These are phyloP conservation scores for Pulveroboletus ravenelii DNA, from an alignment of 768 basidiomycete species.

Conservation along the genomic window DNA sequence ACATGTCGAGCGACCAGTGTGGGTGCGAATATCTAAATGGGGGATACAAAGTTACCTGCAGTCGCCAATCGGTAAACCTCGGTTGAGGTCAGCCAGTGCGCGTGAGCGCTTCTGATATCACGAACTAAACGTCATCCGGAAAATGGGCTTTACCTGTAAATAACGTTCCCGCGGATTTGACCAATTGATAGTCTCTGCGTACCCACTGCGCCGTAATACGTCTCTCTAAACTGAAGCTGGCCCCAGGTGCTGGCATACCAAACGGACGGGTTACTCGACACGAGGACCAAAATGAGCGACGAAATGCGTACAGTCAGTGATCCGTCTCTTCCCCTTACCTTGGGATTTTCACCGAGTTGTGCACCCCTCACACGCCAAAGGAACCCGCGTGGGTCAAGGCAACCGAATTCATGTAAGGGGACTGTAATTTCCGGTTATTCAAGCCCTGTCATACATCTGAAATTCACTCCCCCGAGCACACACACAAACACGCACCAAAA, in stretches of 20 bases:
- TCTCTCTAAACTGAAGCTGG: constrained; percentile 4
- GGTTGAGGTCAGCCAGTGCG: neutral
- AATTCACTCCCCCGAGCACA: constrained; percentile 6
- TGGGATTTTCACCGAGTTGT: constrained; percentile 3
- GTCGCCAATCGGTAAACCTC: constrained; percentile 5
- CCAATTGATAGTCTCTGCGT: constrained; percentile 5
- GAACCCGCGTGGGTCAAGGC: constrained; percentile 18
- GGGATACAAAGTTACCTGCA: constrained; percentile 5
- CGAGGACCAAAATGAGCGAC: neutral
- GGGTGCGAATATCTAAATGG: neutral
- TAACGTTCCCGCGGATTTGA: constrained; percentile 22
- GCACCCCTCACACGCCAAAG: constrained; percentile 11
- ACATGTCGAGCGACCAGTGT: neutral
- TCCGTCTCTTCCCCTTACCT: neutral
- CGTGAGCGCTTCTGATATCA: neutral
- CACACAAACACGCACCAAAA: constrained; percentile 13
- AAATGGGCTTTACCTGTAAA: constrained; percentile 7
- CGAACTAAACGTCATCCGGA: constrained; percentile 1
- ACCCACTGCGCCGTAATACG: constrained; percentile 4
- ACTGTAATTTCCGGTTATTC: constrained; percentile 22
- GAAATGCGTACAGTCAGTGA: constrained; percentile 12
- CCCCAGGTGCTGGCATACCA: neutral
- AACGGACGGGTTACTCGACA: constrained; percentile 1
- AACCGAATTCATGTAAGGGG: constrained; percentile 17
- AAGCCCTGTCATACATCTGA: constrained; percentile 3